Conservation (phyloP, 352 stramenopile species). For the Pilasporangium apinafurcum region DNA sequence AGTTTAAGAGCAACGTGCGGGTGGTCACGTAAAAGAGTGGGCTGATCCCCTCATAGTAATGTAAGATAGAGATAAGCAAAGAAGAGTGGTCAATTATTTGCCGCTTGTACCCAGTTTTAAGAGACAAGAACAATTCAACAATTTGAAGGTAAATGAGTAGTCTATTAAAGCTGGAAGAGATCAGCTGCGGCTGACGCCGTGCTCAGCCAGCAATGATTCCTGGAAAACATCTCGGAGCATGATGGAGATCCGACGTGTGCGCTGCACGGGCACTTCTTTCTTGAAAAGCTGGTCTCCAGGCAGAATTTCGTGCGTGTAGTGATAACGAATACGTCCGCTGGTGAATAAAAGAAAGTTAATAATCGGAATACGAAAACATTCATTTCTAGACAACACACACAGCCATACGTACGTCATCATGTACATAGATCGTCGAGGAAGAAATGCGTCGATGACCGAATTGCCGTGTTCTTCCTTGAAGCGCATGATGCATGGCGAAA, state of each 20-base stretch:
- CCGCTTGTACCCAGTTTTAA: no score
- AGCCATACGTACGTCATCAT: conserved; percentile 68
- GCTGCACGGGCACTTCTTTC: conserved; percentile 43
- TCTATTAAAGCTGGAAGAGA: no score
- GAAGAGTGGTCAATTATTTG: no score
- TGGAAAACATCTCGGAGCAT: conserved; percentile 73
- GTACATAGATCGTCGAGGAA: conserved; percentile 79
- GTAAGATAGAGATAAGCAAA: conserved; percentile 11
- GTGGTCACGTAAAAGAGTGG: conserved; percentile 27
- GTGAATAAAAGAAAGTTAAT: not conserved
- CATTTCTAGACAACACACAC: not conserved
- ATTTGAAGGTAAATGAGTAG: conserved; percentile 3
- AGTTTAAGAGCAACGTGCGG: conserved; percentile 70
- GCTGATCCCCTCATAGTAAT: conserved; percentile 2
- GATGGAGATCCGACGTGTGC: conserved; percentile 77
- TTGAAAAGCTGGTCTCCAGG: conserved; percentile 53
- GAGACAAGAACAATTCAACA: not conserved
- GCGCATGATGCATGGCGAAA: conserved; percentile 80
- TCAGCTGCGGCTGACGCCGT: no score
- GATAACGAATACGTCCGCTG: conserved; percentile 69
- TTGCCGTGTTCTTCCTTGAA: conserved; percentile 78
- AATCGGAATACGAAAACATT: no score
- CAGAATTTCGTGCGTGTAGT: conserved; percentile 86
- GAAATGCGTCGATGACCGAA: conserved; percentile 55
- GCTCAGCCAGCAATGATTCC: conserved; percentile 25